Evolutionary conservation across 257 asterid genomes (phyloP), one percentile per base, ranked within the genome.

Genomic region (Gentiana macrophylla): DNA sequence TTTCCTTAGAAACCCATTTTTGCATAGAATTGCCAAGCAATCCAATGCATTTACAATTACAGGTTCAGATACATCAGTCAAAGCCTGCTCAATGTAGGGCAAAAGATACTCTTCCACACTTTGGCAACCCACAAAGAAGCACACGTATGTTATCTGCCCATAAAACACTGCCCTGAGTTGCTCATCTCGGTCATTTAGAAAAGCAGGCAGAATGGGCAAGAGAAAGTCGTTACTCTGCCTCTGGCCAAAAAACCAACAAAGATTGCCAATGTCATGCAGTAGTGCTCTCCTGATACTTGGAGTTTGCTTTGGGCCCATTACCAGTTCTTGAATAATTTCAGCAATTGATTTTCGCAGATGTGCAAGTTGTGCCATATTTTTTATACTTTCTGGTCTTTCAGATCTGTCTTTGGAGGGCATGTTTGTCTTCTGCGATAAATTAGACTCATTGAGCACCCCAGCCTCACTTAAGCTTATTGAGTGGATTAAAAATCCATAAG

Each of bases 211-310:
- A 72, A 92, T 81, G 45, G 99, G 99, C 60, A 92, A 82, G 76
- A 92, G 72, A 70, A 88, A 80, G 63, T 92, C 97, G 69, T 88
- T 92, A 81, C 99, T 92, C 76, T 92, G 99, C 80, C 86, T 88
- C 74, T 92, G 97, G 53, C 99, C 99, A 46, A 92, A 86, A 79
- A 92, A 92, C 95, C 99, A 88, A 77, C 99, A 92, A 65, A 86
- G 91, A 73, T 88, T 85, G 61, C 91, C 94, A 72, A 92, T 82
- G 63, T 92, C 99, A 82, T 92, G 94, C 80, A 92, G 77, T 57
- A 92, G 99, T 9, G 99, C 99, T 71, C 99, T 86, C 83, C 99
- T 81, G 72, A 92, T 88, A 70, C 79, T 88, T 68, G 99, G 99
- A 34, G 99, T 92, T 74, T 88, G 95, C 80, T 88, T 92, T 59